Percentiles rank a stretch among this genome's conserved stretches.
Evolutionary conservation across 805 yeast genomes (phyloP).

Genomic region (Candida berthetii): DNA sequence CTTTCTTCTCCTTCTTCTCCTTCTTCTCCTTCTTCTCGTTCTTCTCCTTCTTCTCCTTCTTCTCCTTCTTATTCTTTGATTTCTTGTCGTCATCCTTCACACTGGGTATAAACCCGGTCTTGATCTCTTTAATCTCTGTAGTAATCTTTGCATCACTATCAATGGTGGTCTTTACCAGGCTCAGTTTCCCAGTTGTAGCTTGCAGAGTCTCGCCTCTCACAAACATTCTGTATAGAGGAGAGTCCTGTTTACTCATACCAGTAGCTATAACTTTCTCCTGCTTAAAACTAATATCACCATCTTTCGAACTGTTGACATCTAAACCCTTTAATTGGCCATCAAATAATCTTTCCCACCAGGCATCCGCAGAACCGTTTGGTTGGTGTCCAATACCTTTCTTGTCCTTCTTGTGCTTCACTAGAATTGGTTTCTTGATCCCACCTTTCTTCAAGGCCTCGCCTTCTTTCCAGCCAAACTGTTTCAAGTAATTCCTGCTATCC

Average conservation of each 20-base stretch:
- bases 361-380: conserved; percentile 55
- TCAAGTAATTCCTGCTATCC: conserved; percentile 71
- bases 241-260: conserved; percentile 42
- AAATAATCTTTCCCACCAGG: conserved; percentile 97
- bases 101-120: conserved; percentile 5
- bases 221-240: conserved; percentile 82
- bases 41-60: conserved; percentile 14
- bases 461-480: conserved; percentile 84
- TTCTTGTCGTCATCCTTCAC: conserved; percentile 10
- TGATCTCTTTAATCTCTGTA: conserved; percentile 9
- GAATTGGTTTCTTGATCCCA: conserved; percentile 76
- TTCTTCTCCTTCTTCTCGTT: conserved; percentile 21
- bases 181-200: conserved; percentile 57
- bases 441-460: conserved; percentile 83
- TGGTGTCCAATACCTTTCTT: conserved; percentile 82
- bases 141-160: not conserved
- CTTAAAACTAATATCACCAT: conserved; percentile 39
- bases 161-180: not conserved
- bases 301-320: conserved; percentile 38
- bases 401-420: conserved; percentile 88
- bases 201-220: conserved; percentile 79
- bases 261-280: conserved; percentile 44
- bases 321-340: conserved; percentile 85
- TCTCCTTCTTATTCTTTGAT: conserved; percentile 17
- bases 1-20: conserved; percentile 17